These are phyloP conservation scores for Xylaria sp. DNA, from an alignment of 2,329 filamentous ascomycete genomes.

Conservation along the genomic window DNA sequence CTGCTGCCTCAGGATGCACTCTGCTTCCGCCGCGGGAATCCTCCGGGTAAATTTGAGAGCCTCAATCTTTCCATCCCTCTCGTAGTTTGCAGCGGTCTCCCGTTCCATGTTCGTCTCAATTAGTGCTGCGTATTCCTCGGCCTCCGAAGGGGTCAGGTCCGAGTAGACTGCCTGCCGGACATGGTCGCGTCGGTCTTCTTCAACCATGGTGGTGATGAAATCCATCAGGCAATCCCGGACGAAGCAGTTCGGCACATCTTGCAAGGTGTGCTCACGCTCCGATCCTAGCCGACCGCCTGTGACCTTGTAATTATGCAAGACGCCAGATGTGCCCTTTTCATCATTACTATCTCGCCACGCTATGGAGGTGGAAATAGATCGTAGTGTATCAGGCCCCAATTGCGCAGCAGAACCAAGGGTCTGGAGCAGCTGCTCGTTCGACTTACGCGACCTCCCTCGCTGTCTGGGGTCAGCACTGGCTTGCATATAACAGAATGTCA, in stretches of 20 bases:
- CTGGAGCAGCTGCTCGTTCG: conserved; percentile 21
- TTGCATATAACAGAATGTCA: neutral
- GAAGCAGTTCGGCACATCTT: conserved; percentile 19
- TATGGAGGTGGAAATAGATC: too few species aligned
- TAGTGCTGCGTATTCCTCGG: conserved; percentile 16
- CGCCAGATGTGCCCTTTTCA: neutral
- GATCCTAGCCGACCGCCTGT: conserved; percentile 15
- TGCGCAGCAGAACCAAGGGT: conserved; percentile 8
- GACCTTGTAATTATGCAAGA: conserved; percentile 4
- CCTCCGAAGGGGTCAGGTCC: conserved; percentile 13
- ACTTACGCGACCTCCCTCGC: conserved; percentile 9
- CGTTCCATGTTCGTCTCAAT: conserved; percentile 3
- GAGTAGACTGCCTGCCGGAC: conserved; percentile 16
- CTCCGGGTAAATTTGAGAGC: neutral
- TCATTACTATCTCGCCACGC: neutral
- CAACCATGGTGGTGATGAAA: conserved; percentile 14
- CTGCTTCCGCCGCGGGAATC: neutral
- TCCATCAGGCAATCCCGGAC: conserved; percentile 21
- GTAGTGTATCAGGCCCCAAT: neutral
- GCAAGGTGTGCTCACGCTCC: conserved; percentile 17
- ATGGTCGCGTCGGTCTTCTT: conserved; percentile 9
- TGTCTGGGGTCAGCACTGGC: conserved; percentile 1
- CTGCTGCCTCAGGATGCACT: neutral
- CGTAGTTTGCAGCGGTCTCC: neutral
- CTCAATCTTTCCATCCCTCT: neutral